A percentile compares a stretch with the other conserved stretches of the same genome.
phyloP scores from a whole-genome alignment of 2,329 filamentous ascomycete species.

The Fusarium nygamai region DNA sequence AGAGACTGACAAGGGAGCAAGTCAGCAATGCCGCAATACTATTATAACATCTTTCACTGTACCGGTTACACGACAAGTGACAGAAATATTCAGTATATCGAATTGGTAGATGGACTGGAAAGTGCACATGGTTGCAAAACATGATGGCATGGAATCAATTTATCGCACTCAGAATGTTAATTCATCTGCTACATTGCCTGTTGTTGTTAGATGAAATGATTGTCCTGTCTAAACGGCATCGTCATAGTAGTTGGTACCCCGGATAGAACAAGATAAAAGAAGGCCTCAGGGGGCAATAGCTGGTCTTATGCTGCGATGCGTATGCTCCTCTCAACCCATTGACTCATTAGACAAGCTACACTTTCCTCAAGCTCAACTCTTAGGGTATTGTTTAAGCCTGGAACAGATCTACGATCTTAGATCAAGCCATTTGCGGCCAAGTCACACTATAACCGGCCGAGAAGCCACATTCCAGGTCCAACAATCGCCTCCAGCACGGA shows the following conservation, averaged over 20 bases:
- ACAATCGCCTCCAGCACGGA: background rate
- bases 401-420: background rate
- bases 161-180: fast-evolving
- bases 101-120: background rate
- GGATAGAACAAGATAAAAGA: background rate
- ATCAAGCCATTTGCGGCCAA: background rate
- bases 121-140: background rate
- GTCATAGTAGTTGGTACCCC: background rate
- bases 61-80: background rate
- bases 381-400: no score
- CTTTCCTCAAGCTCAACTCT: background rate
- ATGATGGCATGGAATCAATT: background rate
- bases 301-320: no score
- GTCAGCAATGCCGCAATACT: background rate
- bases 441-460: background rate
- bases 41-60: background rate
- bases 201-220: fast-evolving
- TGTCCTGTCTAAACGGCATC: background rate
- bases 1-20: background rate
- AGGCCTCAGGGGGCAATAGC: no score
- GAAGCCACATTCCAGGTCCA: background rate
- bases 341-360: no score
- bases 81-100: background rate
- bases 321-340: no score
- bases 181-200: background rate